Evolutionary conservation across 75 land plant species (phyloP), one percentile per base, ranked within the genome.

Genomic region (Pinus tabuliformis): DNA sequence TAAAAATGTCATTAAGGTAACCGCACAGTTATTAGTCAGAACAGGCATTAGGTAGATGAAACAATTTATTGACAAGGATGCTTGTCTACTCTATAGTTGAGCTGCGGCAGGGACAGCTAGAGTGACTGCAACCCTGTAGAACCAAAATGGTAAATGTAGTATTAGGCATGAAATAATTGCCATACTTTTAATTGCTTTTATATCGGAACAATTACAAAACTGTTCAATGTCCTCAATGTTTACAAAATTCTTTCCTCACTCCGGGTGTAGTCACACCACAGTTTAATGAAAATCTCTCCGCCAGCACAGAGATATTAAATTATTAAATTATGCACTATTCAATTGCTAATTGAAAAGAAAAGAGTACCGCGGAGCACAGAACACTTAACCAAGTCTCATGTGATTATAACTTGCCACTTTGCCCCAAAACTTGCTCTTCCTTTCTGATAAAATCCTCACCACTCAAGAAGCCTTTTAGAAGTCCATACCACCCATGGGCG

Each of bases 401-500:
- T 20, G 39, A 66, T 3, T 11, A 9, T 9, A 49, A 49, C 12
- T 49, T 49, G 12, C 49, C 24, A 68, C 72, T 42, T 42, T 12
- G 21, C 72, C 72, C 39, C 39, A 68, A 36, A 68, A 36, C 72
- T 20, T 20, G 72, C 52, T 39, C 42, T 3, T 20, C 9, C 12
- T 16, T 68, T 39, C 72, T 68, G 22, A 21, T 68, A 21, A 3
- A 20, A 68, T 68, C 54, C 72, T 68, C 71, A 0, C 22, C 39
- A n/a, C 42, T 68, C 70, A 49, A 49, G 54, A 49, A 18, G 18
- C 21, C 14, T 33, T 59, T 85, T 57, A 84, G 56, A 85, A 91
- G 65, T 87, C 91, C 88, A 89, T 86, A 64, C 87, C 92, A 49
- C 89, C 94, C 94, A 91, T 91, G 42, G 88, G 88, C 17, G 90